Conservation (phyloP, 352 stramenopile genomes). For the Pythium guiyangense region DNA sequence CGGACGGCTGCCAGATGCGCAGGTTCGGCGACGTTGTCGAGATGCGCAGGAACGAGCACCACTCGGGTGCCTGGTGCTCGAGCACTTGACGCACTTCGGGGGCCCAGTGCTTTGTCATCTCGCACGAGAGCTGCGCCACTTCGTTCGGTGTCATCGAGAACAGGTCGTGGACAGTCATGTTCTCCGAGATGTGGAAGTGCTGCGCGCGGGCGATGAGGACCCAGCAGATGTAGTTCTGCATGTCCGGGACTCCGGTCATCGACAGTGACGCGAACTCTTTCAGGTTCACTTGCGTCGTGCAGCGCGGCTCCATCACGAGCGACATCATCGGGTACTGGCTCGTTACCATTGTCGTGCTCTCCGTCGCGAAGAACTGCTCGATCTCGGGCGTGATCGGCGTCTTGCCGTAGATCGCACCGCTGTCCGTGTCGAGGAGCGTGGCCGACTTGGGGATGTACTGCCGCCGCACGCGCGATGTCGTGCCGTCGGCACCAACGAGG, state of each 20-base stretch:
- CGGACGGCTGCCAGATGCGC: constrained; percentile 31
- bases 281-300: constrained; percentile 25
- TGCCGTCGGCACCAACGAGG: constrained; percentile 51
- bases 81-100: constrained; percentile 39
- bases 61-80: constrained; percentile 35
- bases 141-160: constrained; percentile 39
- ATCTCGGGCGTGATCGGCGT: constrained; percentile 46
- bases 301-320: constrained; percentile 52
- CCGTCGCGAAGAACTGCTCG: constrained; percentile 36
- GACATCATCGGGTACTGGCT: constrained; percentile 41
- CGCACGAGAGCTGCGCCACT: constrained; percentile 38
- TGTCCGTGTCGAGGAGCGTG: constrained; percentile 55
- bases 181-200: constrained; percentile 31
- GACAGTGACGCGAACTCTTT: constrained; percentile 16
- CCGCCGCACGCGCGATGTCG: constrained; percentile 47
- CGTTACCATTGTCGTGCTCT: constrained; percentile 44
- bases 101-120: constrained; percentile 49
- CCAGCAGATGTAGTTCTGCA: constrained; percentile 62
- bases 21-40: constrained; percentile 57
- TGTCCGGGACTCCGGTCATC: constrained; percentile 14
- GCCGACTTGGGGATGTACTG: constrained; percentile 45
- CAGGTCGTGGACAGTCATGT: constrained; percentile 28
- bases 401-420: constrained; percentile 66
- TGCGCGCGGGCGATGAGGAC: constrained; percentile 43
- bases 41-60: constrained; percentile 55